Evolutionary conservation across 176 grass and related monocot genomes (phyloP).

Genomic region (Panicum miliaceum): DNA sequence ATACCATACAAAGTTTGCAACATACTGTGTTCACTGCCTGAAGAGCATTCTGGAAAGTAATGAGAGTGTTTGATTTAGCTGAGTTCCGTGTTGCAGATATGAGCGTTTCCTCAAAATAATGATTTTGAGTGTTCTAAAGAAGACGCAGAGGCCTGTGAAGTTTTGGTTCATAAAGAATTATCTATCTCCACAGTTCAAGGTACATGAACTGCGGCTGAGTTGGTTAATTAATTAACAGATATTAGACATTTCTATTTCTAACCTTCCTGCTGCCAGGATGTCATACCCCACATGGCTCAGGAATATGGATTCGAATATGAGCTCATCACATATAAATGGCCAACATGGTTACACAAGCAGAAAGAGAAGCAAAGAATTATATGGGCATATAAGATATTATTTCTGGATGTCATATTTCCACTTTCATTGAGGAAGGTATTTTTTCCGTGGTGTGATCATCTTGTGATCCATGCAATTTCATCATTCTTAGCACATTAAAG

Average conservation of each 20-base stretch:
- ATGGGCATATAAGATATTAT: slow-evolving; percentile 99
- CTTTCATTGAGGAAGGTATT: slow-evolving; percentile 92
- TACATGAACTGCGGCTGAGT: slow-evolving; percentile 46
- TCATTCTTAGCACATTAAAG: slow-evolving; percentile 24
- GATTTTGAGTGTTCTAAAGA: slow-evolving; percentile 97
- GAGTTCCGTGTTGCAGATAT: slow-evolving; percentile 65
- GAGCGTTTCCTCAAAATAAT: slow-evolving; percentile 99
- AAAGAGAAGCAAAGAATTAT: slow-evolving; percentile 99
- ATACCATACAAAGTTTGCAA: slow-evolving; percentile 13
- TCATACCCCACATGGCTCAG: slow-evolving; percentile 93
- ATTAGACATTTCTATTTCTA: slow-evolving; percentile 30
- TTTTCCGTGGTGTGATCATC: background rate
- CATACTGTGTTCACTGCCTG: background rate
- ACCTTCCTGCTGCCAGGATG: slow-evolving; percentile 63
- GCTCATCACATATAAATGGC: slow-evolving; percentile 98
- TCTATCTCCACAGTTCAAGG: slow-evolving; percentile 99
- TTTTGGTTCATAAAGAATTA: slow-evolving; percentile 99
- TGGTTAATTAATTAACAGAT: slow-evolving; percentile 35
- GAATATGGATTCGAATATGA: slow-evolving; percentile 96
- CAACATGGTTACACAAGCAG: slow-evolving; percentile 99
- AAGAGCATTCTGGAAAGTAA: slow-evolving; percentile 24
- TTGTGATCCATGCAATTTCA: slow-evolving; percentile 31
- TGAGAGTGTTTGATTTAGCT: slow-evolving; percentile 41
- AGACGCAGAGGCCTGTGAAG: slow-evolving; percentile 91
- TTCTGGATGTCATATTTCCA: slow-evolving; percentile 99